Evolutionary conservation across 2,329 filamentous ascomycete genomes (phyloP), one percentile per base, ranked within the genome.

Genomic region (Alternaria longipes): DNA sequence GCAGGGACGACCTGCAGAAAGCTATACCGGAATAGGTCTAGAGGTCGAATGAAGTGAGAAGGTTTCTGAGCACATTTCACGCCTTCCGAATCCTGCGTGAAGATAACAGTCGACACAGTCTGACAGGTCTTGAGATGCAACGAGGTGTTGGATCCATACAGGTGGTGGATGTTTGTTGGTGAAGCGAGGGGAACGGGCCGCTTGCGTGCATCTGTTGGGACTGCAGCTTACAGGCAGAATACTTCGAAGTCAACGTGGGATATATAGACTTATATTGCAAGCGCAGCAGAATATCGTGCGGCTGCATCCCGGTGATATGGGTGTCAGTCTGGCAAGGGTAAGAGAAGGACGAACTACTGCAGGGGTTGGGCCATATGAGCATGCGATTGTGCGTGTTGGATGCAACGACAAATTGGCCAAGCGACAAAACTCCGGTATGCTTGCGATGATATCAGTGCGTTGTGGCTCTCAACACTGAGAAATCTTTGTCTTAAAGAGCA

Each of bases 41-140:
- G 45, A 30, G 28, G 56, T 30, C 36, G 9, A 52, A 57, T 59
- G 36, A 36, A 51, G 57, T 55, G 57, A 62, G 56, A 65, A 68
- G 66, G 54, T 65, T 58, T 47, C 66, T 72, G 68, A 68, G 69
- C 68, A 59, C 51, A 49, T 67, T 70, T 51, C 26, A 62, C 54
- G 65, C 61, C 60, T 59, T 54, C 30, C 24, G 44, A 22, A 34
- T 32, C 38, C 42, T 49, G 38, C 61, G 41, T 61, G 49, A 47
- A 54, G 41, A 65, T 49, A 18, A 52, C 34, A 40, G 24, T 28
- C 4, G 14, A 40, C 20, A 28, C 24, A 8, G 34, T 18, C 7
- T 32, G 42, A 14, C 14, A 40, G 44, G 32, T 14, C 20, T 24
- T 46, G 40, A 46, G 3, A 34, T 32, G 18, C 46, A 34, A 14